A percentile compares a stretch with the other conserved stretches of the same genome.
Evolutionary conservation across 2,329 filamentous ascomycete genomes (phyloP).

Genomic region (Colletotrichum sp.): DNA sequence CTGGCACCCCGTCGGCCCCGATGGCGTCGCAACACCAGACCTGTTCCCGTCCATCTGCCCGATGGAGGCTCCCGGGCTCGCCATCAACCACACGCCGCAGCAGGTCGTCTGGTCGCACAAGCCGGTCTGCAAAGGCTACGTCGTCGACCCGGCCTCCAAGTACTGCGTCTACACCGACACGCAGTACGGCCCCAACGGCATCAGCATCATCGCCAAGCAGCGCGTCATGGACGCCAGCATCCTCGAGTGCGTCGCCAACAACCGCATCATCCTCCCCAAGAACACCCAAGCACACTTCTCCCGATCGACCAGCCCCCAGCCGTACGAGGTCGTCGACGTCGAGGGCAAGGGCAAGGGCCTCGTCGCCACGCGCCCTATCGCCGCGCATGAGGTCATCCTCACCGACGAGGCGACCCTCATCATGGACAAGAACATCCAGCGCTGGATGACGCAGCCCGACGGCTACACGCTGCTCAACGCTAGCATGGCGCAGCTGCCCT

Average conservation of each 20-base stretch:
- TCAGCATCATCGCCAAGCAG: conserved; percentile 40
- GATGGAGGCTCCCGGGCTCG: neutral
- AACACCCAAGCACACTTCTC: neutral
- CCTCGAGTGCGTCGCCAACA: conserved; percentile 30
- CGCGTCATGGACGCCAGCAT: conserved; percentile 33
- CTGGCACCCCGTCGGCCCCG: neutral
- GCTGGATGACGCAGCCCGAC: conserved; percentile 27
- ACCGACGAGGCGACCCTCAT: conserved; percentile 36
- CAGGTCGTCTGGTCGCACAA: conserved; percentile 27
- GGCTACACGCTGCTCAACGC: conserved; percentile 34
- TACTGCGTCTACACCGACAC: conserved; percentile 35
- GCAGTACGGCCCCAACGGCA: conserved; percentile 29
- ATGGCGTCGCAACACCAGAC: neutral
- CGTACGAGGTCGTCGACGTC: conserved; percentile 33
- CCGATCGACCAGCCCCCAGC: neutral
- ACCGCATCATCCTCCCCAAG: neutral
- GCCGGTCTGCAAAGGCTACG: conserved; percentile 25
- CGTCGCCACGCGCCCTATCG: conserved; percentile 35
- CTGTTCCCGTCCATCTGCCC: neutral
- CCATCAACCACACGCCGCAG: neutral
- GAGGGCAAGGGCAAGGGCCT: conserved; percentile 38
- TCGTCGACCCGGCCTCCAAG: neutral
- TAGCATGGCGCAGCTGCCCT: conserved; percentile 32
- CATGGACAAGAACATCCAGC: conserved; percentile 34
- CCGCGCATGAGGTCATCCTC: conserved; percentile 38